Evolutionary conservation across 1,284 basidiomycete genomes (phyloP).

Genomic region (Cryptococcus sp.): DNA sequence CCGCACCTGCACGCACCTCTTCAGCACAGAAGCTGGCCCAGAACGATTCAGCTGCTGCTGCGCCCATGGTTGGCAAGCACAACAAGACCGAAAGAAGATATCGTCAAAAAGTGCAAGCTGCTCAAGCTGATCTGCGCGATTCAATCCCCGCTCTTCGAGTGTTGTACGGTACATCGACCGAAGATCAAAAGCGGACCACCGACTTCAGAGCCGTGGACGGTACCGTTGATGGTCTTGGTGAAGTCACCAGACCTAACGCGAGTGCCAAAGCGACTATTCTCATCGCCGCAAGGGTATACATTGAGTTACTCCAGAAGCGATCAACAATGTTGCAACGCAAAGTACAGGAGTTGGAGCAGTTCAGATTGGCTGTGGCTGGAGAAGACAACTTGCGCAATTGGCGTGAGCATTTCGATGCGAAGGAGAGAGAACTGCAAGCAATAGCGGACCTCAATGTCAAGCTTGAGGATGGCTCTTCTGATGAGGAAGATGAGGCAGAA

Average conservation of each 20-base stretch:
- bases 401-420: slow-evolving; percentile 40
- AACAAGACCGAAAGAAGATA: slow-evolving; percentile 55
- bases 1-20: background rate
- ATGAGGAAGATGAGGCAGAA: slow-evolving; percentile 32
- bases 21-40: slow-evolving; percentile 2
- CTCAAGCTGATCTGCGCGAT: slow-evolving; percentile 52
- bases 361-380: slow-evolving; percentile 38
- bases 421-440: slow-evolving; percentile 35
- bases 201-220: slow-evolving; percentile 48
- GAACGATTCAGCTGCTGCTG: background rate
- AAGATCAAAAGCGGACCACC: slow-evolving; percentile 46
- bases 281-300: slow-evolving; percentile 51
- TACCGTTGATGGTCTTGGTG: slow-evolving; percentile 51
- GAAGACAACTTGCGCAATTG: slow-evolving; percentile 34
- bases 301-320: slow-evolving; percentile 49
- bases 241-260: slow-evolving; percentile 51
- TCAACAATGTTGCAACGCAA: slow-evolving; percentile 40
- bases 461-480: slow-evolving; percentile 26
- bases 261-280: slow-evolving; percentile 53
- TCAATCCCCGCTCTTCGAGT: slow-evolving; percentile 51
- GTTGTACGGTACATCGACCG: slow-evolving; percentile 50
- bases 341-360: slow-evolving; percentile 42
- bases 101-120: slow-evolving; percentile 53
- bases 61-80: slow-evolving; percentile 46
- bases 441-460: slow-evolving; percentile 24